Evolutionary conservation across 1,139 yeast genomes (phyloP).

Genomic region (Meyerozyma guilliermondii): DNA sequence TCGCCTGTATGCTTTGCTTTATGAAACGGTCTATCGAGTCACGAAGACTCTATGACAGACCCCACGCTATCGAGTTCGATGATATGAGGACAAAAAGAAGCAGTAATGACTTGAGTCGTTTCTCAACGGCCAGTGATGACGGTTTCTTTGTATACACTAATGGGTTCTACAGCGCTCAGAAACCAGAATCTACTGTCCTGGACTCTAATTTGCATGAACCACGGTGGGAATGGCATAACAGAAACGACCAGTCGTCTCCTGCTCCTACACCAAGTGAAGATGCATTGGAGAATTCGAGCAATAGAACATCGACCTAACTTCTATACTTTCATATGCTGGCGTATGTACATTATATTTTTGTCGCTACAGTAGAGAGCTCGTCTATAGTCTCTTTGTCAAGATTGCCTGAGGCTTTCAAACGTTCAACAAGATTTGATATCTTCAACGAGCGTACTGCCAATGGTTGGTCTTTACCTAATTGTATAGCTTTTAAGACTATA

Average conservation of each 20-base stretch:
- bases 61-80: slow-evolving; percentile 25
- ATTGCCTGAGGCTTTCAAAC: not conserved
- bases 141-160: slow-evolving; percentile 43
- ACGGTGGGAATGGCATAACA: slow-evolving; percentile 1
- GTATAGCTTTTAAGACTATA: not conserved
- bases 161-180: slow-evolving; percentile 32
- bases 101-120: slow-evolving; percentile 14
- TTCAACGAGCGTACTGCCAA: not conserved
- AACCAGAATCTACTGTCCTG: slow-evolving; percentile 1
- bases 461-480: not conserved
- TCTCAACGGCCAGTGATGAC: slow-evolving; percentile 38
- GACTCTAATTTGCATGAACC: not conserved
- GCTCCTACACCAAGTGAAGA: not conserved
- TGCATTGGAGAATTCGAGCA: not conserved
- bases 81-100: slow-evolving; percentile 32
- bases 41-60: slow-evolving; percentile 32
- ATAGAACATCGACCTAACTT: not conserved
- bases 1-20: slow-evolving; percentile 36
- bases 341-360: not conserved
- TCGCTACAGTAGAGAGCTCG: not conserved
- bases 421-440: not conserved
- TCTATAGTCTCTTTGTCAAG: not conserved
- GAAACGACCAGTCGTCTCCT: not conserved
- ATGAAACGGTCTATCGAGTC: slow-evolving; percentile 36
- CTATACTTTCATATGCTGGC: not conserved